Conservation (phyloP, 2,329 filamentous ascomycete species). For the Cladosporium sp. region DNA sequence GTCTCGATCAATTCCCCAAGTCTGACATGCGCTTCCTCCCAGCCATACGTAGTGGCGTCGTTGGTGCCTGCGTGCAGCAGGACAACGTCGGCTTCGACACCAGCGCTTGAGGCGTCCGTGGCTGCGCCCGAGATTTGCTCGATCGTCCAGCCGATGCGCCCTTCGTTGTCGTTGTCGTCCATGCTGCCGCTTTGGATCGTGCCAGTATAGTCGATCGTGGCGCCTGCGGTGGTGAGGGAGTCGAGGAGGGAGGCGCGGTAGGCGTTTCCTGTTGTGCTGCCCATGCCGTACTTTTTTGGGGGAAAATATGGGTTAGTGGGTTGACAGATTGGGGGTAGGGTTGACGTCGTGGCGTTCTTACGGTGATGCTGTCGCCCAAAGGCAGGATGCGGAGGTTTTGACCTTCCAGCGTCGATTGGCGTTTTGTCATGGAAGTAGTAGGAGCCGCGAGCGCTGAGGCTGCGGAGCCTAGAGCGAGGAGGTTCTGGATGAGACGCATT, state of each 20-base stretch:
- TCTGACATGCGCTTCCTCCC: constrained; percentile 1
- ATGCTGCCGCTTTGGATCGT: constrained; percentile 12
- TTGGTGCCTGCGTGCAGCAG: constrained; percentile 16
- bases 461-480: constrained; percentile 6
- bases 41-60: constrained; percentile 11
- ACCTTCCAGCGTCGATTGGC: not conserved
- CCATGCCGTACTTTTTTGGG: constrained; percentile 4
- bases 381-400: constrained; percentile 5
- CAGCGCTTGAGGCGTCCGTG: not conserved
- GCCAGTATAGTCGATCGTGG: constrained; percentile 14
- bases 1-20: constrained; percentile 14
- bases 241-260: constrained; percentile 14
- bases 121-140: constrained; percentile 14
- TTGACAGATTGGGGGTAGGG: not conserved
- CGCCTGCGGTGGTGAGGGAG: constrained; percentile 5
- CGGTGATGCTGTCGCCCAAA: constrained; percentile 11
- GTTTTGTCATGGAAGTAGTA: not conserved
- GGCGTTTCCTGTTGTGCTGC: constrained; percentile 12
- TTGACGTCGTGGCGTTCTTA: not conserved
- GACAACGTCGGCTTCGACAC: constrained; percentile 11
- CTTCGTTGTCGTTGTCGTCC: constrained; percentile 15
- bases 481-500: constrained; percentile 6
- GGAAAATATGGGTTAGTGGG: not conserved
- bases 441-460: constrained; percentile 5
- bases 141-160: constrained; percentile 14